These are phyloP conservation scores for Sesbania bispinosa DNA, from an alignment of 306 rosid species.

Conservation along the genomic window DNA sequence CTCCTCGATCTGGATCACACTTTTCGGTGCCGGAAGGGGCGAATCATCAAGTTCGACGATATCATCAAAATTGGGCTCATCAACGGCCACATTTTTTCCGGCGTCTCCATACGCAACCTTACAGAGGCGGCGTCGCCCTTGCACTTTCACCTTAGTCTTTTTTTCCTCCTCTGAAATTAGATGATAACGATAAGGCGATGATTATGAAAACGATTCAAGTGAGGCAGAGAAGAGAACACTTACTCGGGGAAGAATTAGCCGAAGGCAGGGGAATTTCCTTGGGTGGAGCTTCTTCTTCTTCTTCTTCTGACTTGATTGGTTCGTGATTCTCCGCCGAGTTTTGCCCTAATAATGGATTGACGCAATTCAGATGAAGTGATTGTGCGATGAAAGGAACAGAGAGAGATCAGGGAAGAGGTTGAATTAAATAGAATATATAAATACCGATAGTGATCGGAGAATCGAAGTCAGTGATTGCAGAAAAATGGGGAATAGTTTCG, in stretches of 20 bases:
- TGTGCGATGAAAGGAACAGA: neutral
- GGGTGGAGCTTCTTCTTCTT: constrained; percentile 20
- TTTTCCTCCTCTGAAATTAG: constrained; percentile 36
- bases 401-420: neutral
- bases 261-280: constrained; percentile 16
- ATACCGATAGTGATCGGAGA: constrained; percentile 51
- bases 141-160: constrained; percentile 55
- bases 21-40: constrained; percentile 29
- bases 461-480: constrained; percentile 54
- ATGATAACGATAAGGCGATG: neutral
- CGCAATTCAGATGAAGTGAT: neutral
- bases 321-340: constrained; percentile 13
- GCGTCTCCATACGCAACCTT: constrained; percentile 43
- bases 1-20: constrained; percentile 15
- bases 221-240: neutral
- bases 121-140: constrained; percentile 83
- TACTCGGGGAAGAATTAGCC: no score
- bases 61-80: constrained; percentile 36
- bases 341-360: constrained; percentile 20
- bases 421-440: no score
- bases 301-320: no score
- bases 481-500: constrained; percentile 43
- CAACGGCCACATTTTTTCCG: constrained; percentile 14
- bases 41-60: constrained; percentile 58
- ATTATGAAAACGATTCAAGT: neutral